Evolutionary conservation across 495 filamentous ascomycete species (phyloP), one percentile per base, ranked within the genome.

Genomic region (Penicillium arizonense): DNA sequence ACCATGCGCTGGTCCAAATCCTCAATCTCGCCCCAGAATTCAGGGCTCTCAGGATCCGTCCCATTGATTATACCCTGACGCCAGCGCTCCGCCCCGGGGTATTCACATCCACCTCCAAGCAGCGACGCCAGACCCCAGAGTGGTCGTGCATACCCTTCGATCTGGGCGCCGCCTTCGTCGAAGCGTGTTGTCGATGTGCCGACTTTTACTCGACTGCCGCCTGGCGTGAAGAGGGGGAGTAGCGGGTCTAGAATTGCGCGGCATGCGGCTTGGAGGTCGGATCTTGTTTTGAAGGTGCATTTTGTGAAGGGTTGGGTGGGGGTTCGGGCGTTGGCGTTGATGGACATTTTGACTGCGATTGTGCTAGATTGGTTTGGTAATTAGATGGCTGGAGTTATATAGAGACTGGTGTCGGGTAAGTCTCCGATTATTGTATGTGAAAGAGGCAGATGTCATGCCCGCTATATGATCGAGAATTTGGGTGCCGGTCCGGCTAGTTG

Each of bases 1-100:
- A 90, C 88, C 87, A 90, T 91, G n/a, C 88, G 74, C 74, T 91
- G 87, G 56, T 91, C 87, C 48, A 83, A 79, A 61, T 89, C 86
- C 55, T 83, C 75, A 47, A 86, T 83, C 34, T 80, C 79, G 5
- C 87, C 87, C 87, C 87, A 92, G 59, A 82, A 91, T 70, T 90
- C 87, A 0, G 77, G 71, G 54, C 74, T 75, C 35, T 78, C 70
- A 1, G 85, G 85, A 50, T 91, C 82, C 0, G 85, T 89, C 0
- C 87, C 87, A 16, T 81, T 77, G 36, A 78, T 80, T 36, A 91
- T 74, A 11, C 88, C 88, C 36, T 82, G 71, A 12, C 87, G 75
- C 83, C 82, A 92, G 62, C 80, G 79, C 32, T 79, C 68, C 0
- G 82, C 79, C 11, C 80, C 82, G 28, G 69, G 63, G 64, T 90